Conservation (phyloP, 2,329 filamentous ascomycete genomes). For the Apiospora marii region DNA sequence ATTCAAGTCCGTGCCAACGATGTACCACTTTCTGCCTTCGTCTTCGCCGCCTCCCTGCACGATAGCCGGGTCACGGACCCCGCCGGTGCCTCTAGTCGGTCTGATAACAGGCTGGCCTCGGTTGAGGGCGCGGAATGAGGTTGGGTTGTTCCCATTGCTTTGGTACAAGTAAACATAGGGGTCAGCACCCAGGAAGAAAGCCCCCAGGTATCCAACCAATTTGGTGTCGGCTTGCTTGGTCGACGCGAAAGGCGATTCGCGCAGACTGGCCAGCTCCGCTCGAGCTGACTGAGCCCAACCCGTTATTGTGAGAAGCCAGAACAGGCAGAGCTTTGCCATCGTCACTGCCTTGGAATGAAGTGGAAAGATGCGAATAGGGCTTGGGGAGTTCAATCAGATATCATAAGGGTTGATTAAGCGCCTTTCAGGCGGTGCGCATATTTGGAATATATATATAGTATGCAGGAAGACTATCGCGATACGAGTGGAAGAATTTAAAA, state of each 20-base stretch:
- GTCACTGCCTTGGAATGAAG: background rate
- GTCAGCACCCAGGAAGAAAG: conserved; percentile 62
- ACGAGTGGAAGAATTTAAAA: no score
- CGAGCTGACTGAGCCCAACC: background rate
- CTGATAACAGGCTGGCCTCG: conserved; percentile 54
- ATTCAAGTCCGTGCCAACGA: conserved; percentile 62
- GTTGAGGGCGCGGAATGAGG: conserved; percentile 58
- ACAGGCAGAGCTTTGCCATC: background rate
- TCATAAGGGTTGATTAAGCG: background rate
- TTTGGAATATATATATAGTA: no score
- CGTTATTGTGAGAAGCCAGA: background rate
- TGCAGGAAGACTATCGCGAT: no score
- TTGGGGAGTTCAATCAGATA: no score
- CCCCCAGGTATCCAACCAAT: conserved; percentile 59
- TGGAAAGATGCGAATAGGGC: no score
- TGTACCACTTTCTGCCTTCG: conserved; percentile 61
- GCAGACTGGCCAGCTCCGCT: background rate
- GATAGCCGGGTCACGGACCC: conserved; percentile 60
- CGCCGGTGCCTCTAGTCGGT: conserved; percentile 58
- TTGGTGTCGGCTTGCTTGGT: conserved; percentile 45
- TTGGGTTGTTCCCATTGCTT: conserved; percentile 59
- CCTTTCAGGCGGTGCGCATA: background rate
- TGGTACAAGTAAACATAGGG: conserved; percentile 63
- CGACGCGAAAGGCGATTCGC: no score
- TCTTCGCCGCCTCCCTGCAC: conserved; percentile 55